Conservation (phyloP, 768 basidiomycete genomes). For the Amanita exitialis region DNA sequence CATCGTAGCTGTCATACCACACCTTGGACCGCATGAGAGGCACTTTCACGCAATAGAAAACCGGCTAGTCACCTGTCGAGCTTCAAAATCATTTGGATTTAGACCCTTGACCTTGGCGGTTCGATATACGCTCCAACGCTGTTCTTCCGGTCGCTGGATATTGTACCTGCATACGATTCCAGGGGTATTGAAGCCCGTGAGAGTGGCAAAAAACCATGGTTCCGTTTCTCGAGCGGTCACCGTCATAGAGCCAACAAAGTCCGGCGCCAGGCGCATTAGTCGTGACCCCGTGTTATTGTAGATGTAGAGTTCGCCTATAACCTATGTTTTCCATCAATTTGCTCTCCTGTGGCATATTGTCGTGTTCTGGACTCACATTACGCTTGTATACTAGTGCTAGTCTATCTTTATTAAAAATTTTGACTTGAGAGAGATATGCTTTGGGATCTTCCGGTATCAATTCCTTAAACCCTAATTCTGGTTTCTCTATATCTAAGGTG, state of each 20-base stretch:
- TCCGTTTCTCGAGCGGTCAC: slow-evolving; percentile 42
- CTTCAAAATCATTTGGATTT: slow-evolving; percentile 55
- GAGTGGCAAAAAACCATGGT: slow-evolving; percentile 50
- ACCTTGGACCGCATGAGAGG: slow-evolving; percentile 30
- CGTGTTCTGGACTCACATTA: slow-evolving; percentile 38
- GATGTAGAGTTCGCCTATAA: slow-evolving; percentile 73
- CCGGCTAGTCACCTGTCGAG: slow-evolving; percentile 41
- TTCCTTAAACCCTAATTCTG: slow-evolving; percentile 36
- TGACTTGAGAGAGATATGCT: slow-evolving; percentile 44
- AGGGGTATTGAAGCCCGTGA: slow-evolving; percentile 66
- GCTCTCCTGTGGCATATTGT: background rate
- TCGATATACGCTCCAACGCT: slow-evolving; percentile 47
- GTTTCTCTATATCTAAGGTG: slow-evolving; percentile 48
- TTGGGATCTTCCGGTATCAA: slow-evolving; percentile 62
- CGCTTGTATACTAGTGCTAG: slow-evolving; percentile 59
- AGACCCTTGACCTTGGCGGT: slow-evolving; percentile 51
- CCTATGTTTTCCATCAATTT: slow-evolving; percentile 25
- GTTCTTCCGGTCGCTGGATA: slow-evolving; percentile 40
- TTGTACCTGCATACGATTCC: slow-evolving; percentile 57
- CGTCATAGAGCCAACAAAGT: slow-evolving; percentile 58
- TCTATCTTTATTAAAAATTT: slow-evolving; percentile 38
- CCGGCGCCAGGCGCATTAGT: slow-evolving; percentile 45
- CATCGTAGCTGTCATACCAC: slow-evolving; percentile 75
- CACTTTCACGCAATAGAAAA: background rate
- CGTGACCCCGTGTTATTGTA: slow-evolving; percentile 46